A percentile compares a stretch with the other conserved stretches of the same genome.
Conservation (phyloP, 345 rosid genomes). For the Melaleuca alternifolia region DNA sequence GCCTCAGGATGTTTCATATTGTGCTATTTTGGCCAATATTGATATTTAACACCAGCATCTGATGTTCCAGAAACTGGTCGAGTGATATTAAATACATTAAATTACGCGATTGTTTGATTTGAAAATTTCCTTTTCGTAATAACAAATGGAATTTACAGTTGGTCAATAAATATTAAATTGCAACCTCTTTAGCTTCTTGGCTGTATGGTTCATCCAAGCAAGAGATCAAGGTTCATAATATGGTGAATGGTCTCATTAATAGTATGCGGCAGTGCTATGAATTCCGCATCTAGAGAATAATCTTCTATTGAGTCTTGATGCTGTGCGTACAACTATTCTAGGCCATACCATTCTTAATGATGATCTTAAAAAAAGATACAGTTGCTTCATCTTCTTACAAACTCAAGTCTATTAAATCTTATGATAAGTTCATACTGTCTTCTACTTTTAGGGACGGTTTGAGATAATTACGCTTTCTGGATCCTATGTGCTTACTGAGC, state of each 20-base stretch:
- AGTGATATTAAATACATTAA: not conserved
- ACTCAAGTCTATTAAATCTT: not conserved
- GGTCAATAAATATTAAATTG: not conserved
- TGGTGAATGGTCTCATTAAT: not conserved
- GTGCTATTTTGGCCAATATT: not conserved
- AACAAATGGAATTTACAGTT: not conserved
- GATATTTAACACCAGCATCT: not conserved
- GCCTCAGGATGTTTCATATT: not conserved
- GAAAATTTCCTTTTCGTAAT: not conserved
- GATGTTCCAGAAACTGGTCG: not conserved
- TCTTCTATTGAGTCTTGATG: not conserved
- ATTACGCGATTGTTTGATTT: not conserved
- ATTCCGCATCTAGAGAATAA: not conserved
- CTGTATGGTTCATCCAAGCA: not conserved
- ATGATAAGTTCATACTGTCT: not conserved
- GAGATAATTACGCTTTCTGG: slow-evolving; percentile 83
- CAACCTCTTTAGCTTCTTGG: not conserved
- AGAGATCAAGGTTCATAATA: not conserved
- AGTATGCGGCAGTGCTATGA: not conserved
- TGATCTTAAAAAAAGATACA: not conserved
- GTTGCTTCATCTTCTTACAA: not conserved
- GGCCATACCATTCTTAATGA: not conserved
- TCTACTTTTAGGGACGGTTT: slow-evolving; percentile 60
- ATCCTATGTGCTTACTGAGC: slow-evolving; percentile 62
- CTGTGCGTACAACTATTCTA: not conserved